Evolutionary conservation across 495 filamentous ascomycete species (phyloP), one percentile per base, ranked within the genome.

Genomic region (Mytilinidion resinicola): DNA sequence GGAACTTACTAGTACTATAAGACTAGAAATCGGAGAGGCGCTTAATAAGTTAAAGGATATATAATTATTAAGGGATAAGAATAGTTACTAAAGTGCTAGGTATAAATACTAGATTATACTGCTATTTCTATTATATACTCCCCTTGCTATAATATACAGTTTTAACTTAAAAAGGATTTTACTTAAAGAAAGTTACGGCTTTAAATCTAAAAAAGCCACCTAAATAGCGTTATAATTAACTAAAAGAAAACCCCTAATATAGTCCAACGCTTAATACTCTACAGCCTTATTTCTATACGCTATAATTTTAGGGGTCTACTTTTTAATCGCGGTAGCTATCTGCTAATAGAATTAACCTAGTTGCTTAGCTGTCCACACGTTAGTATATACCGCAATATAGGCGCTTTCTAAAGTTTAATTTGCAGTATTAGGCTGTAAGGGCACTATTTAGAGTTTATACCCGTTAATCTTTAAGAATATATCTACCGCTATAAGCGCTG

Each of bases 391-490:
- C 38, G 65, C 65, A 51, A 71, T 63, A 57, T 66, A 58, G 46
- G 69, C 67, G 42, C 62, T 53, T 53, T 57, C 64, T 15, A 71
- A 48, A 6, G 25, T 3, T 12, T 36, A 54, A 19, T 64, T 53
- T 35, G 56, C 61, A 59, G 11, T 14, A 60, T 64, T 60, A 30
- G 59, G 25, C 17, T 55, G 57, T 38, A 66, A 55, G 41, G 60
- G 63, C 33, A 44, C 54, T 25, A 53, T 55, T 55, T 68, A 61
- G 37, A 69, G 57, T 41, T 57, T 51, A 43, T 66, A 71, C 20
- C 69, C 71, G 51, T 74, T 74, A 51, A 72, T 65, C 35, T 62
- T 65, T n/a, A 74, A 61, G 49, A 74, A 73, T 61, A 73, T 64
- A 36, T 71, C 62, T 14, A 68, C 72, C 9, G 72, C 70, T 35